Base-by-base conservation (phyloP, 805 yeast species). In the Candida lessepsii region DNA sequence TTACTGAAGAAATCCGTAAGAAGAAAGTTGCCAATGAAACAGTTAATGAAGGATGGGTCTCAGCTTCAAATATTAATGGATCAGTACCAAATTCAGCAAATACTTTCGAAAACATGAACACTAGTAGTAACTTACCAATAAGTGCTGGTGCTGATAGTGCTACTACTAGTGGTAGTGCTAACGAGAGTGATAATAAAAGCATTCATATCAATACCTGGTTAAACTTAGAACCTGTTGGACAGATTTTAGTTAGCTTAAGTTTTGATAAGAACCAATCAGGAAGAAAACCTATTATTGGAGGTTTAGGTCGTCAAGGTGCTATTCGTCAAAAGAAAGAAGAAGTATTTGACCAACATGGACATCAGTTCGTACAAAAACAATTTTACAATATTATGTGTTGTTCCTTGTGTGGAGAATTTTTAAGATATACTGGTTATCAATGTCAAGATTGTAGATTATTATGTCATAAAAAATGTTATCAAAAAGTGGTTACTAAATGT, bases 301-400 rank as follows among this genome's bases (percentile, higher is more conserved):
- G 67, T 2, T 57, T 69, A 45, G 75, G 83, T 5, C 95, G 99
- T 73, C 96, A 91, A 58, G 98, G 97, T 68, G 99, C 99, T 47
- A 91, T 93, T 49, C 84, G 96, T 55, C 93, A 88, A 61, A 81
- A 90, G 67, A 88, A 90, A 51, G 87, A 82, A 55, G 95, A 86
- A 50, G 87, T 93, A 2, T 86, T 81, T 58, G 96, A 91, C 63
- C 93, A 88, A 53, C 95, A 88, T 58, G 99, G 99, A 13, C 99
- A 93, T 66, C 95, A 88, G 62, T 93, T 93, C 65, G 95, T 87
- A 30, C 96, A 87, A 60, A 91, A 87, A 53, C 96, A 89, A 58
- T 89, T 90, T 58, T 93, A 93, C 73, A 87, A 86, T 52, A 87
- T 93, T 56, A 91, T 93, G 97, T 80, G 93, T 50, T 93, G 99